Conservation (phyloP, 345 rosid genomes). For the Moricandia moricandioides region DNA sequence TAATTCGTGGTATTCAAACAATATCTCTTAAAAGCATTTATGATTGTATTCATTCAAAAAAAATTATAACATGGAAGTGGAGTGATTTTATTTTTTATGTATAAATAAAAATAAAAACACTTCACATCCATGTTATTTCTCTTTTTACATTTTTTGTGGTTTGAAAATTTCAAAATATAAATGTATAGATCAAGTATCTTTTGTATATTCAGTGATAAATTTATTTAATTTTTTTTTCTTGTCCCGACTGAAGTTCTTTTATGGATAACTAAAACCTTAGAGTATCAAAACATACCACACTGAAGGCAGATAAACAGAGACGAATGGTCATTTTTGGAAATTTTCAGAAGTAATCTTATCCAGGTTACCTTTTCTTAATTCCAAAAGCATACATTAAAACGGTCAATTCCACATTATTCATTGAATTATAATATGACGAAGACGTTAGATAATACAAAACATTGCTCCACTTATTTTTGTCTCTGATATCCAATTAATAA, state of each 20-base stretch:
- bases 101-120: neutral
- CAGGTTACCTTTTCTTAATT: neutral
- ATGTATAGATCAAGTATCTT: neutral
- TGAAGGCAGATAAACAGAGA: neutral
- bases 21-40: no score
- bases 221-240: neutral
- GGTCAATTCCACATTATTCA: neutral
- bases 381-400: neutral
- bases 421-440: neutral
- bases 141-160: neutral
- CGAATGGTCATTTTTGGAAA: neutral
- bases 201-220: neutral
- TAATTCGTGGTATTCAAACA: no score
- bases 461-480: conserved; percentile 21
- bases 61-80: no score
- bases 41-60: no score
- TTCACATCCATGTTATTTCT: conserved; percentile 21
- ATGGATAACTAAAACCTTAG: neutral
- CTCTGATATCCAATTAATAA: neutral
- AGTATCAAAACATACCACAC: neutral
- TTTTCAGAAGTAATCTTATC: neutral
- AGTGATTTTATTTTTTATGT: no score
- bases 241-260: neutral
- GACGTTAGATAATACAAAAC: conserved; percentile 5
- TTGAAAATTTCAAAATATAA: neutral